Base-by-base conservation (phyloP, 768 basidiomycete genomes). In the Podaxis sp. region DNA sequence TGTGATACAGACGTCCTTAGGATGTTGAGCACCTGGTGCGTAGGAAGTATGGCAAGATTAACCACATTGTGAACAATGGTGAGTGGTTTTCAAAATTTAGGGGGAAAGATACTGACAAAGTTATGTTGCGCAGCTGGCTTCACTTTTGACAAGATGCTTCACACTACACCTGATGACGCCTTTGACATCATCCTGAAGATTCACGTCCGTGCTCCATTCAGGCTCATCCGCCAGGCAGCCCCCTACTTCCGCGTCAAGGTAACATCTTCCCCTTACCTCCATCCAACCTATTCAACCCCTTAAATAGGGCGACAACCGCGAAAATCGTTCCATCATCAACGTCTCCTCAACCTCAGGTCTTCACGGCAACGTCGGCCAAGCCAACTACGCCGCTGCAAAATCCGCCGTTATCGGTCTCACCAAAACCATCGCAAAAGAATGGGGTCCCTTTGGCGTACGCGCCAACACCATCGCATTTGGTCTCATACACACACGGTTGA, bases 381-480 rank as follows among this genome's bases (percentile, higher is more conserved):
- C 80, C 15, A 93, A 93, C 76, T 93, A 92, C 68, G 86, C 92
- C 24, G 83, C 90, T 1, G 92, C 89, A 64, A 93, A 93, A 70
- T 77, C 90, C 12, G 92, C 88, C 7, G 86, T 94, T 44, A 68
- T 88, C 62, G 93, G 92, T 13, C 77, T 94, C 57, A 90, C 92
- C 42, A 94, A 93, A 79, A 94, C 92, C 44, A 86, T 92, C 66
- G 87, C 87, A 53, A 95, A 94, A 72, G 93, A 95, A 71, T 95
- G 92, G 92, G 93, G 93, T 33, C 74, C 79, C 3, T 93, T 88
- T 74, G 88, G 87, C 67, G 90, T 93, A 22, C 89, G 92, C 55
- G 89, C 89, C 28, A 93, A 95, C 77, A 88, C 88, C 2, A 76
- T 95, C 48, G 92, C 92, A 3, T 93, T 84, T 67, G 91, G 92